These are phyloP conservation scores for Penicillium diatomitis DNA, from an alignment of 495 filamentous ascomycete genomes.

Conservation along the genomic window DNA sequence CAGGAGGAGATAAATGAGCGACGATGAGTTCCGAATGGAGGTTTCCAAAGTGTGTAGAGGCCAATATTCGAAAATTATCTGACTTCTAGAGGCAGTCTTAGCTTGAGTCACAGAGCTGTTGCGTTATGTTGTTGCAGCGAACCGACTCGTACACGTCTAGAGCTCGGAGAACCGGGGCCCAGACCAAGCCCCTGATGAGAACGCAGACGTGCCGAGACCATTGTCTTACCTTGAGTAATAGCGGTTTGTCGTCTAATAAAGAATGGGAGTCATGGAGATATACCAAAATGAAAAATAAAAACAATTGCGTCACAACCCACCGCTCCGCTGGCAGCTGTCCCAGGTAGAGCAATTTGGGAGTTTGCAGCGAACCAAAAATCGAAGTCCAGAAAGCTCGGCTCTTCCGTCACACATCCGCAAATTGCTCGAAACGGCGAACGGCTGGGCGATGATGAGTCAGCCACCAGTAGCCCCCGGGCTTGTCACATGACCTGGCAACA, in stretches of 20 bases:
- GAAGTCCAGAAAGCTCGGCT: not conserved
- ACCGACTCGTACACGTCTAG: slow-evolving; percentile 7
- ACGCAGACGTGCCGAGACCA: too few relatives aligned
- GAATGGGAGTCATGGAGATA: too few relatives aligned
- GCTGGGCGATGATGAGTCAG: slow-evolving; percentile 17
- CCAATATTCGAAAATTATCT: too few relatives aligned
- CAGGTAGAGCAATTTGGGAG: not conserved
- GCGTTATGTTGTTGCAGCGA: not conserved
- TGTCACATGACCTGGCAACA: slow-evolving; percentile 32
- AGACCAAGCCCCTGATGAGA: slow-evolving; percentile 12
- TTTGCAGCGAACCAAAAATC: not conserved
- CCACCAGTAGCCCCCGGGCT: not conserved
- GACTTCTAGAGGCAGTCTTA: too few relatives aligned
- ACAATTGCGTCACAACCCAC: slow-evolving; percentile 15
- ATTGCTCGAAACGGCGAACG: slow-evolving; percentile 3
- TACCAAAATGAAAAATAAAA: not conserved
- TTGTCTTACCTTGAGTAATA: too few relatives aligned
- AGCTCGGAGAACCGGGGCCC: slow-evolving; percentile 10
- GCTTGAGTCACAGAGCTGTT: too few relatives aligned
- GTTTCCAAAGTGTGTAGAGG: too few relatives aligned
- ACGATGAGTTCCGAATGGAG: too few relatives aligned
- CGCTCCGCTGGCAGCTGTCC: not conserved
- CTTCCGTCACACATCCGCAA: slow-evolving; percentile 1
- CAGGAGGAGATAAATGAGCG: too few relatives aligned
- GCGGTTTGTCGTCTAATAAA: too few relatives aligned